Evolutionary conservation across 176 grass and related monocot species (phyloP), one percentile per base, ranked within the genome.

Genomic region (Oryza officinalis): DNA sequence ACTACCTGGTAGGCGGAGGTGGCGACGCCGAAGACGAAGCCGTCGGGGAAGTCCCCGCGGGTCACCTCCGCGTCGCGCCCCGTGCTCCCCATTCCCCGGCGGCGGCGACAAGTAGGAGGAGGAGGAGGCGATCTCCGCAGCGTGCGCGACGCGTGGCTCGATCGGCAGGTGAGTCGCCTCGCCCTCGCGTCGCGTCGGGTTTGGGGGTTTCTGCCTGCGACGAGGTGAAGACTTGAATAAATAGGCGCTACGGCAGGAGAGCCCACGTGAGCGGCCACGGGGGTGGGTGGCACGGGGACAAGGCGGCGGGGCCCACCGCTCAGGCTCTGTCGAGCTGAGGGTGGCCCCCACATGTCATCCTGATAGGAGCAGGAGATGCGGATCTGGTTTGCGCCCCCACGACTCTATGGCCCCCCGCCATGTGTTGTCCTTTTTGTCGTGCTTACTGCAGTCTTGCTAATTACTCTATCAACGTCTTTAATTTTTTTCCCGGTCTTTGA

Each of bases 1-100:
- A 94, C 93, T 30, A 94, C 93, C 93, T 95, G 93, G 68, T 96
- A 88, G 47, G 89, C 91, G n/a, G 94, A 97, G 85, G 94, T 97
- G 89, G 94, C 94, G 81, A 93, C 91, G n/a, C 94, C 94, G 83
- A 97, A 97, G 81, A 93, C 78, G 88, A 97, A 97, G 65, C 89
- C 89, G 20, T 88, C 77, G 64, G 91, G 91, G 65, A 97, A 93
- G 86, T 93, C 94, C 78, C 78, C 88, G 80, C 94, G 84, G 85
- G 54, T 26, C 26, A 97, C 84, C 68, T 87, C 86, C 73, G 30
- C 74, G 71, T 82, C 77, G 78, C 15, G 11, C 54, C 35, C 83
- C 77, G 74, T 30, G 81, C 80, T 71, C 72, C 44, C 80, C 91
- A 87, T 92, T 91, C 83, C 85, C 13, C 65, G 65, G 63, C 10